Conservation (phyloP, 768 basidiomycete genomes). For the Xanthoconium stramineum region DNA sequence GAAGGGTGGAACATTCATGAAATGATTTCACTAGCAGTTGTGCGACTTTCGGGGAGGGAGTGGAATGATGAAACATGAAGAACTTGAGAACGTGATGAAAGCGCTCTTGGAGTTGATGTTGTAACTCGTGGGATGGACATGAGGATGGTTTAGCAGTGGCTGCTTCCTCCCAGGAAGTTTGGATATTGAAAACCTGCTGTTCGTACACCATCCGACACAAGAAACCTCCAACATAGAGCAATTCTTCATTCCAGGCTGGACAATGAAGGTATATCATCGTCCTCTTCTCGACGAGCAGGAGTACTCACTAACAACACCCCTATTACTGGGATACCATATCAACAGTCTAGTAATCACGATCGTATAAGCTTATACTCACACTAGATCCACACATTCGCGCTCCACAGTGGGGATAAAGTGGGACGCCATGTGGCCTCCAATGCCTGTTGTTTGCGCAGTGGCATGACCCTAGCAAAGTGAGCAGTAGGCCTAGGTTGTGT, state of each 20-base stretch:
- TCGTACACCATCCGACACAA: constrained; percentile 83
- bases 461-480: too few relatives aligned
- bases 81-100: constrained; percentile 11
- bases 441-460: too few relatives aligned
- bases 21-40: constrained; percentile 68
- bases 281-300: not conserved
- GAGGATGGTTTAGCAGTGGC: too few relatives aligned
- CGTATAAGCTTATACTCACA: too few relatives aligned
- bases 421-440: too few relatives aligned
- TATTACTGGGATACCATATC: not conserved
- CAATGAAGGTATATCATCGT: not conserved
- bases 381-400: too few relatives aligned
- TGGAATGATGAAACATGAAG: constrained; percentile 29
- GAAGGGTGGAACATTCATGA: constrained; percentile 57
- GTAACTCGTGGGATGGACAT: not conserved
- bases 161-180: constrained; percentile 13
- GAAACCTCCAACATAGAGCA: constrained; percentile 80
- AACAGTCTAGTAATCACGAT: not conserved
- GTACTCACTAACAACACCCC: not conserved
- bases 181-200: constrained; percentile 61
- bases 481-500: too few relatives aligned
- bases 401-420: too few relatives aligned
- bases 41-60: constrained; percentile 80
- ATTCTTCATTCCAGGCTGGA: constrained; percentile 84
- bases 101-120: not conserved